Evolutionary conservation across 1,284 basidiomycete genomes (phyloP).

Genomic region (Ustilago lituana): DNA sequence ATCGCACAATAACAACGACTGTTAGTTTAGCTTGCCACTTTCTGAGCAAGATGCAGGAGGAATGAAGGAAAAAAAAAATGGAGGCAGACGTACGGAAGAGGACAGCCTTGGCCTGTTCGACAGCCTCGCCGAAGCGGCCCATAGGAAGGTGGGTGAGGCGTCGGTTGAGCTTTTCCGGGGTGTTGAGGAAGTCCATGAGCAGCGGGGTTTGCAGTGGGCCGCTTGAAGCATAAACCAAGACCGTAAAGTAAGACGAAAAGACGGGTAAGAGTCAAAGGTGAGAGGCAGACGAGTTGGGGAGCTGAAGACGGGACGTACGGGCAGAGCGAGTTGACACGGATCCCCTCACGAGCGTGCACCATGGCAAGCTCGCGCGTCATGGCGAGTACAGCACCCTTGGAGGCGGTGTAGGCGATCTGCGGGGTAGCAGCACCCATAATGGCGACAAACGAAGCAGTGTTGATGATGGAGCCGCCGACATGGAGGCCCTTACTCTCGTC

Average conservation of each 20-base stretch:
- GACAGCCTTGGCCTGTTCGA: constrained; percentile 90
- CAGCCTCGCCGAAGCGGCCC: constrained; percentile 95
- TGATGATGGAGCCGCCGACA: constrained; percentile 91
- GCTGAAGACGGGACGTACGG: constrained; percentile 69
- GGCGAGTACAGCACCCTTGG: constrained; percentile 90
- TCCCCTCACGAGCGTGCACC: constrained; percentile 95
- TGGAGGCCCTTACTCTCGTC: constrained; percentile 82
- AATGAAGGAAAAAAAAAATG: not conserved
- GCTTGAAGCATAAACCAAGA: constrained; percentile 56
- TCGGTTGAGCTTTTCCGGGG: constrained; percentile 91
- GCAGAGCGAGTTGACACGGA: constrained; percentile 92
- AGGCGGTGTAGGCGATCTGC: constrained; percentile 80
- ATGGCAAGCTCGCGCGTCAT: constrained; percentile 97
- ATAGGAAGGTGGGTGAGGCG: constrained; percentile 91
- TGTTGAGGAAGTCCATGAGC: constrained; percentile 97
- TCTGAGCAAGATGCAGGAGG: no score
- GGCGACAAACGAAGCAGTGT: constrained; percentile 94
- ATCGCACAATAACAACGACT: not conserved
- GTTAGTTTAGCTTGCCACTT: no score
- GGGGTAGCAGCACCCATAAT: constrained; percentile 92
- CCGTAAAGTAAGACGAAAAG: no score
- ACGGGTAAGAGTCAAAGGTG: no score
- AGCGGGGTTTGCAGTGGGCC: constrained; percentile 74
- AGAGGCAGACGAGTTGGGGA: not conserved
- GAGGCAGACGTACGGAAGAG: constrained; percentile 75